Conservation (phyloP, 2,329 filamentous ascomycete genomes). For the Aspergillus pseudotamarii region DNA sequence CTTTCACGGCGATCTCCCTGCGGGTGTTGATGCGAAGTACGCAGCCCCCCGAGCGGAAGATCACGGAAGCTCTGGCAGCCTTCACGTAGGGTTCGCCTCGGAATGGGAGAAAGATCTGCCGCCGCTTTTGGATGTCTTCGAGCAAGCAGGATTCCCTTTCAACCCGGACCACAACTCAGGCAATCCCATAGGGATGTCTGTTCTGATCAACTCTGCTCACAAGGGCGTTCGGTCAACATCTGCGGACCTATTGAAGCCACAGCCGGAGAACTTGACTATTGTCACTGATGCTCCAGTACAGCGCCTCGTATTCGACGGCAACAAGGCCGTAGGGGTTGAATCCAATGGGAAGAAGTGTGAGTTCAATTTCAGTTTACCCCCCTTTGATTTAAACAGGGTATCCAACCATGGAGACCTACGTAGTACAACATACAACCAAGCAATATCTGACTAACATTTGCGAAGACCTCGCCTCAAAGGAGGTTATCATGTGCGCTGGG, state of each 20-base stretch:
- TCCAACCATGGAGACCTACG: neutral
- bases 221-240: slow-evolving; percentile 56
- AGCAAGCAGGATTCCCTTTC: slow-evolving; percentile 51
- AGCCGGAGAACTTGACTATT: slow-evolving; percentile 57
- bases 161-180: slow-evolving; percentile 63
- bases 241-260: slow-evolving; percentile 48
- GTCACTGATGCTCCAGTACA: slow-evolving; percentile 53
- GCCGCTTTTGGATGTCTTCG: slow-evolving; percentile 51
- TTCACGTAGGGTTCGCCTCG: slow-evolving; percentile 53
- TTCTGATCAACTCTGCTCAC: slow-evolving; percentile 54
- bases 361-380: slow-evolving; percentile 9
- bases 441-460: neutral
- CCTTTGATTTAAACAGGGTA: neutral
- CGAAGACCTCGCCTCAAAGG: slow-evolving; percentile 37
- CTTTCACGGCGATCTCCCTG: slow-evolving; percentile 50
- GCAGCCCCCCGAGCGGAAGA: slow-evolving; percentile 46
- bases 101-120: slow-evolving; percentile 55
- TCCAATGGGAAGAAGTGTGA: slow-evolving; percentile 45
- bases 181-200: slow-evolving; percentile 59
- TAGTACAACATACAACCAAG: neutral
- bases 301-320: slow-evolving; percentile 51
- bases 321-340: slow-evolving; percentile 51
- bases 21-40: slow-evolving; percentile 49
- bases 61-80: slow-evolving; percentile 54
- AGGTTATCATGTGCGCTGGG: slow-evolving; percentile 46